Conservation (phyloP, 805 yeast genomes). For the Lachancea sp. region DNA sequence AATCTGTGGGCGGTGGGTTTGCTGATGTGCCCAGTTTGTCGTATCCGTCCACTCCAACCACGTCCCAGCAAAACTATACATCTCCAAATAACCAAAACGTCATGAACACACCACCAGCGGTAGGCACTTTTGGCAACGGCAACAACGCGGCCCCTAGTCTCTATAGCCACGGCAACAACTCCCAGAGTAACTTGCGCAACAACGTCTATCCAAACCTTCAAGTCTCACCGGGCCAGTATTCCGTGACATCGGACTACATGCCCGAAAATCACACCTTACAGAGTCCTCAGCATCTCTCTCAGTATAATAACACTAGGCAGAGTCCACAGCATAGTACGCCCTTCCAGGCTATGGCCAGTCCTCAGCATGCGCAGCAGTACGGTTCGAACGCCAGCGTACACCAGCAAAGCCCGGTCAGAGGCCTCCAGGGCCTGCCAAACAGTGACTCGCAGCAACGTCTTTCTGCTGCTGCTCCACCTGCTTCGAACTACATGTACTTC, state of each 20-base stretch:
- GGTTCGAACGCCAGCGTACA: not conserved
- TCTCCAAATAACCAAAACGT: constrained; percentile 12
- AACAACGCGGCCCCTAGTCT: constrained; percentile 15
- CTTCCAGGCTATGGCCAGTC: constrained; percentile 1
- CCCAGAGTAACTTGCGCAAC: constrained; percentile 18
- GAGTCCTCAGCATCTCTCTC: constrained; percentile 20
- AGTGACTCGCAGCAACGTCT: constrained; percentile 8
- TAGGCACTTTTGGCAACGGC: constrained; percentile 15
- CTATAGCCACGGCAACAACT: constrained; percentile 27
- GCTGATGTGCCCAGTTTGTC: constrained; percentile 28
- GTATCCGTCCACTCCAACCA: constrained; percentile 30
- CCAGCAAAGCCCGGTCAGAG: constrained; percentile 19
- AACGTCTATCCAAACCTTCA: constrained; percentile 14
- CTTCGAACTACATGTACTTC: constrained; percentile 56
- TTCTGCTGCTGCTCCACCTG: constrained; percentile 21
- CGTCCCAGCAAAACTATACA: constrained; percentile 9
- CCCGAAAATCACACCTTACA: constrained; percentile 16
- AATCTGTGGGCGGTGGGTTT: constrained; percentile 19
- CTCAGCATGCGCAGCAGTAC: constrained; percentile 10
- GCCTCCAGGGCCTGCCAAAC: constrained; percentile 18
- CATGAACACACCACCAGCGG: constrained; percentile 26
- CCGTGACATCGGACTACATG: constrained; percentile 24
- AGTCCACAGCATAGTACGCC: constrained; percentile 9
- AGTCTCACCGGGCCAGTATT: constrained; percentile 27
- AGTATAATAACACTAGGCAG: constrained; percentile 10